Evolutionary conservation across 1,139 yeast genomes (phyloP), one percentile per base, ranked within the genome.

Genomic region (Sugiyamaella sp.): DNA sequence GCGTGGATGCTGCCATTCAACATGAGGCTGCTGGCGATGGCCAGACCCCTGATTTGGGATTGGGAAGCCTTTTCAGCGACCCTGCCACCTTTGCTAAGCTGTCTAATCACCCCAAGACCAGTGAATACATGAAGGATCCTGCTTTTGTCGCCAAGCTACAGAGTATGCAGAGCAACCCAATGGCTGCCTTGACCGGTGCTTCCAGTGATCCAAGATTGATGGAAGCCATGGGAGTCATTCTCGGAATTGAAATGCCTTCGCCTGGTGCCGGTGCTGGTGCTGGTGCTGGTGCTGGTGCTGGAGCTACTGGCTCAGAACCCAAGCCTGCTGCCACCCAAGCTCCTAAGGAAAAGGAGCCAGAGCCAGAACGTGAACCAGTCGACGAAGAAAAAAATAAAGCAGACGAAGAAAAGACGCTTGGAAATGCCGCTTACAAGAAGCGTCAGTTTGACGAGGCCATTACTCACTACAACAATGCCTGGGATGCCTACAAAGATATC

Each of bases 391-490:
- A 65, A 60, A 80, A 80, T 65, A 75, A 68, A 16, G 98, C 99
- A 24, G 96, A 89, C 60, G 82, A 75, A 16, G 85, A 82, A 56
- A 95, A 95, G 72, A 86, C 87, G 10, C 82, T 85, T 71, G 99
- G 98, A 63, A 95, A 95, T 74, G 75, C 80, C 46, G 77, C 88
- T 48, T 95, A 95, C 79, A 93, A 93, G 73, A 78, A 85, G 63
- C 88, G 87, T 69, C 79, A 91, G 67, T 95, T 95, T 63, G 97
- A 89, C 67, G 96, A 86, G 66, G 99, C 99, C 41, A 91, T 95
- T 68, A 87, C 77, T 54, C 78, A 82, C 59, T 95, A 95, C 75
- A 78, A 87, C 67, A 80, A 84, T 66, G 99, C 99, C 1, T 95
- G 93, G 89, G 86, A 85, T 44, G 71, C 84, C 29, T 75, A 78